Evolutionary conservation across 2,329 filamentous ascomycete species (phyloP).

Genomic region (Nemania sp.): DNA sequence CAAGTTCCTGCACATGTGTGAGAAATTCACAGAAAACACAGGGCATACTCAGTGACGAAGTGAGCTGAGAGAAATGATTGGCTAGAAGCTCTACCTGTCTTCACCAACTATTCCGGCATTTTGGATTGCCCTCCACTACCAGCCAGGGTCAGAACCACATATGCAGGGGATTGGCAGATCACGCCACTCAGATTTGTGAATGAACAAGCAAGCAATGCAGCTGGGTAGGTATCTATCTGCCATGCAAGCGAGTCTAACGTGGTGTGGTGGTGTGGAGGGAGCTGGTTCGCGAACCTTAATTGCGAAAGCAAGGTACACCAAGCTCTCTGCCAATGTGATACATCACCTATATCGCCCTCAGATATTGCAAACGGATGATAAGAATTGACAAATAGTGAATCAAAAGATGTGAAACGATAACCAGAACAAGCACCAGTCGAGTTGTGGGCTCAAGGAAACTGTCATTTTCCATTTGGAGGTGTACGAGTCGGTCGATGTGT

Average conservation of each 20-base stretch:
- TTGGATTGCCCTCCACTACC: not conserved
- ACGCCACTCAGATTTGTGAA: conserved; percentile 19
- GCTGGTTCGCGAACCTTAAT: not conserved
- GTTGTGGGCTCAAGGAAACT: conserved; percentile 11
- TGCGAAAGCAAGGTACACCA: conserved; percentile 18
- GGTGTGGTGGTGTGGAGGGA: conserved; percentile 14
- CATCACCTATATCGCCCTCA: conserved; percentile 19
- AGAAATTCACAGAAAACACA: not conserved
- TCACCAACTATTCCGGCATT: conserved; percentile 11
- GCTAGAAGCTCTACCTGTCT: conserved; percentile 13
- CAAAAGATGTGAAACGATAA: not conserved
- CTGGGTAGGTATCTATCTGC: conserved; percentile 23
- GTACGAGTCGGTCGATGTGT: not conserved
- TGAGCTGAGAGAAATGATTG: conserved; percentile 19
- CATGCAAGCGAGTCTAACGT: conserved; percentile 16
- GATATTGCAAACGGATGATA: conserved; percentile 12
- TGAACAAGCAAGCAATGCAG: conserved; percentile 25
- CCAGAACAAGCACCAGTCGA: conserved; percentile 11
- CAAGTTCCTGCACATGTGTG: conserved; percentile 28
- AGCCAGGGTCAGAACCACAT: conserved; percentile 7
- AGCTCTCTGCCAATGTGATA: conserved; percentile 13
- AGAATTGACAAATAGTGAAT: conserved; percentile 25
- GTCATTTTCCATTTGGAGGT: conserved; percentile 1
- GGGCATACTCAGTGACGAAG: conserved; percentile 17
- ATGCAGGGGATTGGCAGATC: conserved; percentile 5